A percentile compares a stretch with the other conserved stretches of the same genome.
phyloP scores from a whole-genome alignment of 2,329 filamentous ascomycete genomes.

The Fusarium poae region DNA sequence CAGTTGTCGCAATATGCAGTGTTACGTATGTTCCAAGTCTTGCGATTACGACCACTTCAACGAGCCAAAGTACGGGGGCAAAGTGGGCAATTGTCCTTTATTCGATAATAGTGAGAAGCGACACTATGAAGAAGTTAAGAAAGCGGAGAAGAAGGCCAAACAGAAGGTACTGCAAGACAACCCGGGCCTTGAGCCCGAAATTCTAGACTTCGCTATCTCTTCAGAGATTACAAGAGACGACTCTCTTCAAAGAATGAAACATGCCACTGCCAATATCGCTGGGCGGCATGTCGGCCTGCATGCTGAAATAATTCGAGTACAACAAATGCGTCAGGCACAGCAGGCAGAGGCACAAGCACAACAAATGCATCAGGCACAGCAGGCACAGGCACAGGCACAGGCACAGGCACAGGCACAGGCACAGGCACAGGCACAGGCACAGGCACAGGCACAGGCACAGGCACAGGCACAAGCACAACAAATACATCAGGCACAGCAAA shows the following conservation, averaged over 20 bases:
- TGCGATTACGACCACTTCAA: slow-evolving; percentile 79
- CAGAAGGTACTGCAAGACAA: slow-evolving; percentile 69
- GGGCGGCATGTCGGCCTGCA: too few species aligned
- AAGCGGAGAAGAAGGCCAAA: slow-evolving; percentile 70
- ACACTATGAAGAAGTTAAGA: slow-evolving; percentile 72
- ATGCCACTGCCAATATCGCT: slow-evolving; percentile 2
- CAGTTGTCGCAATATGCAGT: slow-evolving; percentile 66
- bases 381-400: background rate
- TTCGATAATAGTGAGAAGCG: slow-evolving; percentile 73
- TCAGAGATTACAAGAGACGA: slow-evolving; percentile 63
- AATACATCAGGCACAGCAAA: too few species aligned
- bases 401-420: too few species aligned
- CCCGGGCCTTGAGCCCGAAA: slow-evolving; percentile 68
- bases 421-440: too few species aligned
- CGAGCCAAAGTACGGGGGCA: slow-evolving; percentile 61
- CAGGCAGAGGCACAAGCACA: too few species aligned
- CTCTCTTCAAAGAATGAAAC: slow-evolving; percentile 37
- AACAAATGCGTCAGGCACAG: too few species aligned
- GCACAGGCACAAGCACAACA: background rate
- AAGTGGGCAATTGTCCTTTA: slow-evolving; percentile 71
- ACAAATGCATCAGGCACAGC: too few species aligned
- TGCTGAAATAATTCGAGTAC: too few species aligned
- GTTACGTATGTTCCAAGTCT: slow-evolving; percentile 79
- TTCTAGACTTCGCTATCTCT: slow-evolving; percentile 71
- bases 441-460: background rate